Base-by-base conservation (phyloP, 2,329 filamentous ascomycete species). In the Ilyonectria mors-panacis region DNA sequence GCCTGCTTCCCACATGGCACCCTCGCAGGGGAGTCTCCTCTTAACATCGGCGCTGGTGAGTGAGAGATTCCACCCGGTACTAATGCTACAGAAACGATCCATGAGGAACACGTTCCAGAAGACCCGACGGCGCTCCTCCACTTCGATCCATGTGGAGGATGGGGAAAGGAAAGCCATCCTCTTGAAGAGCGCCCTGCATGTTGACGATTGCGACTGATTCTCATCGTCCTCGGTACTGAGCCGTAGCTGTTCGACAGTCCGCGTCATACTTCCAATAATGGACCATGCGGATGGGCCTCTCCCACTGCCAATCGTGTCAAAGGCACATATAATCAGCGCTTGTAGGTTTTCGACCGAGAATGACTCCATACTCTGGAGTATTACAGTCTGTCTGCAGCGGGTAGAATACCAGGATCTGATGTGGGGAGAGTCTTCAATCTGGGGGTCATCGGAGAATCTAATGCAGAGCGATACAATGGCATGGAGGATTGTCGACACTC, bases 41-140 rank as follows among this genome's bases (percentile, higher is more conserved):
- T 77, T 76, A 13, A 82, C 78, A 66, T 82, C 81, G 15, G 78
- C 77, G 15, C 73, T 76, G 1, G 79, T 81, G 1, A 83, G 69
- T 26, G 65, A 70, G 12, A 68, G 61, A 6, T 74, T 74, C 72
- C 72, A 82, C 7, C 81, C 81, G 4, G 81, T 83, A 13, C 77
- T 77, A 15, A 83, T 80, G 75, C 74, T 73, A 70, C 77, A 80
- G 76, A 85, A 84, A 7, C 81, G 73, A 42, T 84, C 81, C 64
- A 83, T 73, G 2, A 79, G 70, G 65, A 83, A 83, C 4, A 82
- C 76, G 13, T 78, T 81, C 82, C 82, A 83, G 60, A 83, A 84
- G 3, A 84, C 78, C 0, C 81, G 71, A 2, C 82, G 73, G 6
- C 81, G 69, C 63, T 82, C 81, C 66, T 83, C 82, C 2, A 74